Evolutionary conservation across 1,284 basidiomycete species (phyloP).

Genomic region (Pseudozyma pruni): DNA sequence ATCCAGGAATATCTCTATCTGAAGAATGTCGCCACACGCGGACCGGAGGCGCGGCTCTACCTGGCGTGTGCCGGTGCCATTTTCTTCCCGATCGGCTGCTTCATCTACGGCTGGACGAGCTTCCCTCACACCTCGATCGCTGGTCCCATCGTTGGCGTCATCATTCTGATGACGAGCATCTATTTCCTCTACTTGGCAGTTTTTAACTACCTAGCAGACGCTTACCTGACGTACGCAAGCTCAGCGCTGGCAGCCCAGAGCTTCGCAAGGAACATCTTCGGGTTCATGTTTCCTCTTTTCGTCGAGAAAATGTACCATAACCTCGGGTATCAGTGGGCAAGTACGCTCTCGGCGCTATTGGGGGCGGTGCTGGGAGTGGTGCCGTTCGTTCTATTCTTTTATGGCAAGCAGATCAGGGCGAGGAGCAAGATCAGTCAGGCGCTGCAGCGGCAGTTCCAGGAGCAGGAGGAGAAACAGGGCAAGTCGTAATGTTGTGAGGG

Average conservation of each 20-base stretch:
- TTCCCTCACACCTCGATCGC: conserved; percentile 48
- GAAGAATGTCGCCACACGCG: conserved; percentile 33
- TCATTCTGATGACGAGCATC: conserved; percentile 52
- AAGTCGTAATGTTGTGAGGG: no score
- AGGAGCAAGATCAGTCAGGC: conserved; percentile 72
- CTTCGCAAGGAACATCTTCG: conserved; percentile 73
- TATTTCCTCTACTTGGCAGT: conserved; percentile 66
- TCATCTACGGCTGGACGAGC: conserved; percentile 67
- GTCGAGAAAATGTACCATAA: conserved; percentile 71
- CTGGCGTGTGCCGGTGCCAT: conserved; percentile 64
- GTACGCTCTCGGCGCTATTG: conserved; percentile 75
- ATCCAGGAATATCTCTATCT: conserved; percentile 57
- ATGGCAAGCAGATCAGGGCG: conserved; percentile 75
- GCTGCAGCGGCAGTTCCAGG: conserved; percentile 22
- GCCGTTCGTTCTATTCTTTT: conserved; percentile 75
- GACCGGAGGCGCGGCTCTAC: conserved; percentile 70
- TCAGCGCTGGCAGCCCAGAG: conserved; percentile 82
- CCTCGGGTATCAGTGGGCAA: conserved; percentile 78
- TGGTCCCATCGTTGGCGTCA: conserved; percentile 66
- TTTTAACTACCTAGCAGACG: conserved; percentile 73
- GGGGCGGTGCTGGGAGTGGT: conserved; percentile 74
- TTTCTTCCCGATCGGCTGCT: conserved; percentile 56
- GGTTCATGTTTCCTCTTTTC: conserved; percentile 52
- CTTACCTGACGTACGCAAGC: conserved; percentile 74
- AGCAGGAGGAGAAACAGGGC: conserved; percentile 11